These are phyloP conservation scores for Meyerozyma sp. DNA, from an alignment of 1,139 yeast species.

Conservation along the genomic window DNA sequence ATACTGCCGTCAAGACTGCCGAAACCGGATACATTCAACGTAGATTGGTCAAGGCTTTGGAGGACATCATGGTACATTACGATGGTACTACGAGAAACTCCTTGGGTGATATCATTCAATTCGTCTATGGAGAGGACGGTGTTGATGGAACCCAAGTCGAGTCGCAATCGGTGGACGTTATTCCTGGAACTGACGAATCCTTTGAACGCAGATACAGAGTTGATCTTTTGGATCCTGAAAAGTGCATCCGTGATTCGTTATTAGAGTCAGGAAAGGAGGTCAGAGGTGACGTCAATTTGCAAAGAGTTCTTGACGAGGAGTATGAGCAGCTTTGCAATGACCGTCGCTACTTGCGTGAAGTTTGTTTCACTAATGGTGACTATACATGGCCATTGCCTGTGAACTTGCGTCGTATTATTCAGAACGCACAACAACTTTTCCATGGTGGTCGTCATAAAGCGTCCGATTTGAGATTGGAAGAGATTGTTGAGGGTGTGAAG, in stretches of 20 bases:
- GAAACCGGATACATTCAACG: conserved; percentile 99
- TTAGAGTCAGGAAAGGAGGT: conserved; percentile 90
- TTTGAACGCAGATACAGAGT: conserved; percentile 84
- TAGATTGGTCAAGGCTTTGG: conserved; percentile 96
- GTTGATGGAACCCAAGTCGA: conserved; percentile 98
- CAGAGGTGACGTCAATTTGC: conserved; percentile 82
- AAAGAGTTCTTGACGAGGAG: conserved; percentile 77
- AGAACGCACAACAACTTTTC: conserved; percentile 96
- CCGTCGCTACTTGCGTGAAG: conserved; percentile 71
- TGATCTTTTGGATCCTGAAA: conserved; percentile 71
- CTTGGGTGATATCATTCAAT: conserved; percentile 91
- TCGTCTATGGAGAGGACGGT: conserved; percentile 98
- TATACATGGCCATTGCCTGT: conserved; percentile 97
- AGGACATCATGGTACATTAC: conserved; percentile 97
- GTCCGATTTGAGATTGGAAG: conserved; percentile 81
- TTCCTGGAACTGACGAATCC: conserved; percentile 83
- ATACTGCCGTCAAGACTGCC: conserved; percentile 98
- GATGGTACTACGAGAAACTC: conserved; percentile 99
- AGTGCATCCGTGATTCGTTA: conserved; percentile 62
- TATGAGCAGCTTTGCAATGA: conserved; percentile 71
- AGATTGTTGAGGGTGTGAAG: conserved; percentile 70
- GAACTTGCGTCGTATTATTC: conserved; percentile 91
- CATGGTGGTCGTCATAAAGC: conserved; percentile 88
- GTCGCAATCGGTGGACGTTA: conserved; percentile 92
- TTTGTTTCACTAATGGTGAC: conserved; percentile 89